Base-by-base conservation (phyloP, 164 flowering plant species). In the Aristolochia californica region DNA sequence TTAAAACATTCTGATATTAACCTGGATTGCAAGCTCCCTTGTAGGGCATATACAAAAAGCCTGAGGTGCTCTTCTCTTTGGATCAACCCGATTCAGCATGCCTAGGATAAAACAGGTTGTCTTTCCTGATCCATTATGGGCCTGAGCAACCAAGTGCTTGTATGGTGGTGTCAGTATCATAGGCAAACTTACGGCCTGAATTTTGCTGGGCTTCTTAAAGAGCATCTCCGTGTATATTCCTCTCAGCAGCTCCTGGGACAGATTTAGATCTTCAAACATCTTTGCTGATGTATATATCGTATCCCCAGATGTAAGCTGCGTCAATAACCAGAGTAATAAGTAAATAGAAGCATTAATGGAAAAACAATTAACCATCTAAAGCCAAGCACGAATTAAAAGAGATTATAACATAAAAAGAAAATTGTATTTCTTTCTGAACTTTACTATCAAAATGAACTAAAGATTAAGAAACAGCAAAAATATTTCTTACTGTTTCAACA, bases 81-180 rank as follows among this genome's bases (percentile, higher is more conserved):
- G 81, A 75, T 93, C 87, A 15, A 93, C 86, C 5, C 99, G 85
- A 63, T 87, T 82, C 74, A 93, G 63, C 99, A 93, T 93, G 13
- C 99, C 99, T 13, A 93, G 88, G 27, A 85, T 88, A 56, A 93
- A 93, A 60, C 99, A 93, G 15, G 97, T 93, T 0, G 99, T 89
- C 70, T 93, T 93, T 0, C 99, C 97, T 54, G 97, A 87, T 11
- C 99, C 99, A 72, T 93, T 89, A 56, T 87, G 97, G 18, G 99
- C 96, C 61, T 93, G 97, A 48, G 99, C 99, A 25, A 93, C 75
- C 57, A 93, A 57, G 67, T 89, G 73, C 67, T 77, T 83, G 62
- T 81, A 55, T 0, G 99, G 99, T 18, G 97, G 93, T 14, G 82
- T 85, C 68, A 93, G 58, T 16, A 93, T 93, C 99, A 93, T 93